Conservation (phyloP, 768 basidiomycete species). For the Leccinum fibrillosum region DNA sequence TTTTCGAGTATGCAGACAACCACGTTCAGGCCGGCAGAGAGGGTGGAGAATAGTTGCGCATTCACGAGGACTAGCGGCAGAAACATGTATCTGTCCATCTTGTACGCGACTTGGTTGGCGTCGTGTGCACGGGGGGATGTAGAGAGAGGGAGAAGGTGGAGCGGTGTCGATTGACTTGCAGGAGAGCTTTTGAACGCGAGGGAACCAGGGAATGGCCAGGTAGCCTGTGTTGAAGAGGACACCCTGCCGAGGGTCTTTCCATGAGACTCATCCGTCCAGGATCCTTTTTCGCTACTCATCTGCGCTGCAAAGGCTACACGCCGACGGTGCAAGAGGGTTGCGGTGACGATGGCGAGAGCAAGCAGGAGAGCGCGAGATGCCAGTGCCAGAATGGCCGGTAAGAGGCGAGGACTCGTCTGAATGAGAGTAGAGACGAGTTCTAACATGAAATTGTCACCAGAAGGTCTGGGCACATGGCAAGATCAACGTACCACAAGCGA, state of each 20-base stretch:
- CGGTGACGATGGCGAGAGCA: conserved; percentile 9
- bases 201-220: conserved; percentile 33
- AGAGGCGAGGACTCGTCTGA: conserved; percentile 22
- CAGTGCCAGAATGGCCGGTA: conserved; percentile 24
- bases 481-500: conserved; percentile 26
- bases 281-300: conserved; percentile 16
- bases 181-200: conserved; percentile 10
- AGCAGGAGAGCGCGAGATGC: conserved; percentile 22
- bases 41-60: conserved; percentile 21
- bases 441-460: conserved; percentile 1
- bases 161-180: neutral
- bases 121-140: neutral
- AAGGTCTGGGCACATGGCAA: neutral
- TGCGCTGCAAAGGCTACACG: neutral
- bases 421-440: conserved; percentile 27
- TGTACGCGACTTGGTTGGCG: neutral
- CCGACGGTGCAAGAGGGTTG: conserved; percentile 5
- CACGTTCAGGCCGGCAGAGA: conserved; percentile 24
- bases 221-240: conserved; percentile 30
- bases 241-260: conserved; percentile 14
- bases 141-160: conserved; percentile 5
- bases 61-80: conserved; percentile 13
- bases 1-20: conserved; percentile 10
- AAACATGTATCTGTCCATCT: neutral
- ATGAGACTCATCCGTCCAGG: neutral